Evolutionary conservation across 2,329 filamentous ascomycete genomes (phyloP).

Genomic region (Cladosporium cucumerinum): DNA sequence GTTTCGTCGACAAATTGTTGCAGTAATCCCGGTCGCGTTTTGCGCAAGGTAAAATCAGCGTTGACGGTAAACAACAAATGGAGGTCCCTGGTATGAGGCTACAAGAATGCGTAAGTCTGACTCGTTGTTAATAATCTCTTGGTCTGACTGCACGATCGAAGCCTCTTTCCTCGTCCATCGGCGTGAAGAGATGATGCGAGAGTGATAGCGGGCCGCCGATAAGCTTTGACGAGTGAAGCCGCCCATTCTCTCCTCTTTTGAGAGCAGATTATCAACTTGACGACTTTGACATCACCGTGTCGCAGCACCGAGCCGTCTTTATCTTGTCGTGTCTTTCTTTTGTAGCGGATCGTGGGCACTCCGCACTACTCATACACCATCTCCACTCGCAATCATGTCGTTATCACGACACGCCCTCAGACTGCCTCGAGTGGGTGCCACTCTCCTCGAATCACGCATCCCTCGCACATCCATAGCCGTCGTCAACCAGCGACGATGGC

Average conservation of each 20-base stretch:
- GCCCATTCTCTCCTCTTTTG: background rate
- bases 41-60: background rate
- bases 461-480: conserved; percentile 8
- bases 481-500: conserved; percentile 20
- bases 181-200: background rate
- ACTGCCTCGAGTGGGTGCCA: conserved; percentile 17
- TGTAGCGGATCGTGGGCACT: background rate
- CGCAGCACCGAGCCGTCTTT: background rate
- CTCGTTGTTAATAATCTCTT: background rate
- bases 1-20: background rate
- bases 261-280: background rate
- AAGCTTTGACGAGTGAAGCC: background rate
- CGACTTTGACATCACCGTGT: conserved; percentile 3
- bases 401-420: conserved; percentile 17
- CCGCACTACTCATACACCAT: background rate
- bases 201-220: background rate
- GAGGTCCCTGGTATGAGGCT: background rate
- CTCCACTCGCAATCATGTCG: conserved; percentile 14
- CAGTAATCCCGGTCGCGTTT: background rate
- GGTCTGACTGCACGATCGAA: background rate
- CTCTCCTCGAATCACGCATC: conserved; percentile 1
- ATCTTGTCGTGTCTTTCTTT: background rate
- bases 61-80: background rate
- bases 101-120: background rate
- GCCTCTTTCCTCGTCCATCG: background rate